Evolutionary conservation across 2,329 filamentous ascomycete genomes (phyloP).

Genomic region (Chaetothyriales sp.): DNA sequence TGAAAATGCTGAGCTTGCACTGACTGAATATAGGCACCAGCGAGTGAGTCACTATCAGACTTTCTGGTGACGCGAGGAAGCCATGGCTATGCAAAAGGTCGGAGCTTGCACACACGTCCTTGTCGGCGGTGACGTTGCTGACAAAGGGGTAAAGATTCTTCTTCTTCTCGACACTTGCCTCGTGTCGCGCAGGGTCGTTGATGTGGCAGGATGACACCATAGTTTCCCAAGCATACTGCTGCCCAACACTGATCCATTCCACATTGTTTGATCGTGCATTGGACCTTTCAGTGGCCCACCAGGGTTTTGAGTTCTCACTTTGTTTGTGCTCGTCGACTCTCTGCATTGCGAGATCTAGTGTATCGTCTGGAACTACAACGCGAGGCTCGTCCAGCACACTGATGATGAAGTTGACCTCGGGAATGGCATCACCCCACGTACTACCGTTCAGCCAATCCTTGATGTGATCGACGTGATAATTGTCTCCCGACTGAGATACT

Average conservation of each 20-base stretch:
- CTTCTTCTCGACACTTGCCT: neutral
- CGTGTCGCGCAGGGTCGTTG: slow-evolving; percentile 5
- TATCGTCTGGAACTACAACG: slow-evolving; percentile 1
- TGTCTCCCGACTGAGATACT: neutral
- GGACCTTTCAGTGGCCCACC: neutral
- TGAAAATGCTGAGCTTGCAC: slow-evolving; percentile 15
- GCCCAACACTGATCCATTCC: neutral
- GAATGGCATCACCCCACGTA: neutral
- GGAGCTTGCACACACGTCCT: slow-evolving; percentile 6
- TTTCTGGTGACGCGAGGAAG: slow-evolving; percentile 5
- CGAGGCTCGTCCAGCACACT: slow-evolving; percentile 4
- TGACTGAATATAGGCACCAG: slow-evolving; percentile 18
- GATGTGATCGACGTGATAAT: neutral
- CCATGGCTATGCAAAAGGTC: slow-evolving; percentile 2
- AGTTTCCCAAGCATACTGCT: slow-evolving; percentile 6
- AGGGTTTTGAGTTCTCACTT: neutral
- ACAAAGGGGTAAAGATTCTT: slow-evolving; percentile 1
- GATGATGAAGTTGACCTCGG: slow-evolving; percentile 3
- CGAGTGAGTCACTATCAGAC: slow-evolving; percentile 13
- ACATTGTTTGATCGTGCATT: neutral
- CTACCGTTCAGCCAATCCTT: neutral
- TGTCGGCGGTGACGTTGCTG: slow-evolving; percentile 1
- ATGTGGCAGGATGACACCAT: slow-evolving; percentile 9
- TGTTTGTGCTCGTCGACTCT: neutral
- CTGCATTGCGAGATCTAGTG: slow-evolving; percentile 18